Evolutionary conservation across 1,284 basidiomycete genomes (phyloP), one percentile per base, ranked within the genome.

Genomic region (Erythrobasidium hasegawianum): DNA sequence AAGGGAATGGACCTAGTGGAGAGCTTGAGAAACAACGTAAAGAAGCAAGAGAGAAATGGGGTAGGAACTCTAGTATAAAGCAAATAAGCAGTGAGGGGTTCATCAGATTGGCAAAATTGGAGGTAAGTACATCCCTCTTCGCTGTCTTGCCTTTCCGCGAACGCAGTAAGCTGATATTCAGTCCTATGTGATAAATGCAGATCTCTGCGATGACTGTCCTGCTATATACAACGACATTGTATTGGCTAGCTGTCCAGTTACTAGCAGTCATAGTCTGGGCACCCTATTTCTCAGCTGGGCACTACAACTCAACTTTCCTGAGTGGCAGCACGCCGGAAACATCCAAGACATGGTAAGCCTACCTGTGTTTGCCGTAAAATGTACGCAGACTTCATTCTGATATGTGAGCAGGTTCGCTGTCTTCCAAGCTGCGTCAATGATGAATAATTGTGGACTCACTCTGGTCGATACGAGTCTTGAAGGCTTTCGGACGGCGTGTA

Each of bases 271-370:
- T 85, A n/a, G 81, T 90, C 55, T 84, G 91, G 69, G 87, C 86
- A 0, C 87, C 90, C 0, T 92, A 91, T 73, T 86, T 90, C 70
- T 80, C 84, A 0, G 80, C 75, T 83, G 86, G 86, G 70, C 77
- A 41, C 68, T 76, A 76, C 33, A 24, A 53, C 3, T 26, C 90
- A 0, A 79, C 86, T 18, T 97, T 91, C 75, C 89, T 95, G 76
- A 83, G 86, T 16, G 83, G 89, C 24, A 94, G 92, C 0, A 83
- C 90, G 0, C 97, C 90, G 75, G 90, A 88, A 47, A 97, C 97
- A 73, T 87, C 88, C 1, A 94, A 95, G 52, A 85, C 78, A 71
- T 72, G 72, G 43, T 47, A 47, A 18, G 43, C 22, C 16, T 14
- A 8, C 43, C n/a, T n/a, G 11, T n/a, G 11, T 11, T 41, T n/a